Conservation (phyloP, 2,329 filamentous ascomycete genomes). For the Scleromitrula shiraiana region DNA sequence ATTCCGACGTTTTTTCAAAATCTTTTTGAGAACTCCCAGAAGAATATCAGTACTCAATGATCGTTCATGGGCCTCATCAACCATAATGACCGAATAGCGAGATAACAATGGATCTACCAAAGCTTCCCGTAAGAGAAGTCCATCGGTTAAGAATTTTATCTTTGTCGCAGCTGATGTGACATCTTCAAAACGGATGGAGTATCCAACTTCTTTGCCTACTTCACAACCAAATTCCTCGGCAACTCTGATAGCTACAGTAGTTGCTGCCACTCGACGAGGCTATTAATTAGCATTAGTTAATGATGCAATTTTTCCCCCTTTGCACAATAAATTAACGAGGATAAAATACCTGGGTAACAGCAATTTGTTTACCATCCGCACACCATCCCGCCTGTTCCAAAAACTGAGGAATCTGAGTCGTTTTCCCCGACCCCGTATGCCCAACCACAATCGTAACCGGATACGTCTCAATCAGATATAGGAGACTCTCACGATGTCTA, state of each 20-base stretch:
- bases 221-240: conserved; percentile 84
- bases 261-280: conserved; percentile 85
- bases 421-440: conserved; percentile 92
- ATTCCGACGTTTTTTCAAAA: conserved; percentile 61
- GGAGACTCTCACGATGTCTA: conserved; percentile 66
- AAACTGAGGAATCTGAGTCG: conserved; percentile 90
- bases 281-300: conserved; percentile 31
- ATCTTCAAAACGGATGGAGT: conserved; percentile 89
- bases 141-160: conserved; percentile 95
- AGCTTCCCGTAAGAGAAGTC: conserved; percentile 82
- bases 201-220: conserved; percentile 84
- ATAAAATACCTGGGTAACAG: conserved; percentile 70
- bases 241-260: conserved; percentile 79
- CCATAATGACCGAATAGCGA: conserved; percentile 92
- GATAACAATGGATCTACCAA: conserved; percentile 86
- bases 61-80: conserved; percentile 93
- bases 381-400: conserved; percentile 87
- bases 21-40: conserved; percentile 85
- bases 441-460: conserved; percentile 85
- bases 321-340: neutral
- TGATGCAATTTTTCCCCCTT: neutral
- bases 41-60: conserved; percentile 89
- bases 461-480: conserved; percentile 79
- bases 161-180: conserved; percentile 74
- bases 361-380: conserved; percentile 71